Percentiles rank a stretch among this genome's conserved stretches.
Conservation (phyloP, 495 filamentous ascomycete genomes). For the Xylaria cubensis region DNA sequence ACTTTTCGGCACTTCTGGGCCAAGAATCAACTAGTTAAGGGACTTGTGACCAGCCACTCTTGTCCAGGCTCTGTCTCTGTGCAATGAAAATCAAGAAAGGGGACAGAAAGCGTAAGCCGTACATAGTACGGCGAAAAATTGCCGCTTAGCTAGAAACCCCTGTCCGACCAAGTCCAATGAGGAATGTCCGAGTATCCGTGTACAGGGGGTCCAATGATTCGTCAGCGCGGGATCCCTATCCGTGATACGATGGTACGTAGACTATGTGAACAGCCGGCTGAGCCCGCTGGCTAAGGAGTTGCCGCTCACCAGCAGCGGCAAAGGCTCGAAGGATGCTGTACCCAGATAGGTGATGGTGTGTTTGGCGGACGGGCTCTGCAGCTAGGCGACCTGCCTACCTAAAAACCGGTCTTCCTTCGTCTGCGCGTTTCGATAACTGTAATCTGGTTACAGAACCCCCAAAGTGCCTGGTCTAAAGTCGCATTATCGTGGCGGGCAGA, state of each 20-base stretch:
- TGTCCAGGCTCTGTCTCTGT: not conserved
- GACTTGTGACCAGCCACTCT: conserved; percentile 1
- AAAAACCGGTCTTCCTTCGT: not conserved
- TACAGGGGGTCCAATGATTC: not conserved
- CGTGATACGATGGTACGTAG: conserved; percentile 1
- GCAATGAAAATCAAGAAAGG: not conserved
- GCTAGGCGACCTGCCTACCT: not conserved
- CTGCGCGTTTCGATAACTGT: not conserved
- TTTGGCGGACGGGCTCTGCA: conserved; percentile 5
- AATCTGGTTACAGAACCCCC: not conserved
- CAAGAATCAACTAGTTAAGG: not conserved
- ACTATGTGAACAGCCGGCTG: not conserved
- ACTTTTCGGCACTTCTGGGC: conserved; percentile 11
- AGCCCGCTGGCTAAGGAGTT: conserved; percentile 8
- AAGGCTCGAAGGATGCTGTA: conserved; percentile 10
- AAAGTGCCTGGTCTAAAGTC: not conserved
- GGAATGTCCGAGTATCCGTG: not conserved
- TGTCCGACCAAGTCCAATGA: conserved; percentile 11
- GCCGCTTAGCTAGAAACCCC: not conserved
- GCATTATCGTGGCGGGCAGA: not conserved
- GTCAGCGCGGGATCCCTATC: conserved; percentile 19
- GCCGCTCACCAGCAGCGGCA: conserved; percentile 12
- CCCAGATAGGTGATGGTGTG: not conserved
- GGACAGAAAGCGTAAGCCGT: not conserved
- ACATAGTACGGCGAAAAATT: not conserved